phyloP scores from a whole-genome alignment of 2,329 filamentous ascomycete species.

The Colletotrichum lentis region DNA sequence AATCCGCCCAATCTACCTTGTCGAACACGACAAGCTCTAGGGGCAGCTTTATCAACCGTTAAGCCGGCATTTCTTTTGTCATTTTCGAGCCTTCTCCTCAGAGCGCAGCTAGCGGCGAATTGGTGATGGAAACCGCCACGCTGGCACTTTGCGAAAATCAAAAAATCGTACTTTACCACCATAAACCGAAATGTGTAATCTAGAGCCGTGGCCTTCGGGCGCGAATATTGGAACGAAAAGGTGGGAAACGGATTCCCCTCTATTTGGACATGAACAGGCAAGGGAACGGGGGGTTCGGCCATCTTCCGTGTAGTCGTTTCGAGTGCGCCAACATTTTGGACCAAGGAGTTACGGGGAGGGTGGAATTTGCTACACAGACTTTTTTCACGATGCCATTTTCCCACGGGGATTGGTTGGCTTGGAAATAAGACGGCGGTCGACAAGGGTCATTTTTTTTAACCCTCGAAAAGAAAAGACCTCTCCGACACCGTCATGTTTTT shows the following conservation, averaged over 20 bases:
- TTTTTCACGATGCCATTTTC: constrained; percentile 20
- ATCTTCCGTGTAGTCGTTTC: constrained; percentile 25
- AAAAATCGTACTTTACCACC: constrained; percentile 39
- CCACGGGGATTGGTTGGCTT: constrained; percentile 12
- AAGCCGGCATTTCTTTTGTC: constrained; percentile 38
- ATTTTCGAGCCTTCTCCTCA: constrained; percentile 32
- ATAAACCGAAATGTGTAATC: constrained; percentile 50
- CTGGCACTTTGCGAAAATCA: constrained; percentile 11
- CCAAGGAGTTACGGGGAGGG: constrained; percentile 23
- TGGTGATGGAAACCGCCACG: constrained; percentile 22
- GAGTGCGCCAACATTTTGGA: constrained; percentile 11
- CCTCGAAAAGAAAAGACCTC: neutral
- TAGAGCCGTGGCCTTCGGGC: constrained; percentile 36
- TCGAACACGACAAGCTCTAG: constrained; percentile 3
- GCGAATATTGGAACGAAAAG: constrained; percentile 31
- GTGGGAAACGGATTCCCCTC: neutral
- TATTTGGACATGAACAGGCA: constrained; percentile 31
- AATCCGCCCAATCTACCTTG: neutral
- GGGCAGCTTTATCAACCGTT: constrained; percentile 7
- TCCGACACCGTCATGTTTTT: constrained; percentile 1
- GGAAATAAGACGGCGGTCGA: constrained; percentile 13
- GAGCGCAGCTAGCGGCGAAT: constrained; percentile 33
- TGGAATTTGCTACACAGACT: constrained; percentile 18
- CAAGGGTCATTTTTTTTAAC: neutral
- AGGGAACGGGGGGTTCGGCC: constrained; percentile 30